Conservation (phyloP, 768 basidiomycete genomes). For the Lactarius tabidus region DNA sequence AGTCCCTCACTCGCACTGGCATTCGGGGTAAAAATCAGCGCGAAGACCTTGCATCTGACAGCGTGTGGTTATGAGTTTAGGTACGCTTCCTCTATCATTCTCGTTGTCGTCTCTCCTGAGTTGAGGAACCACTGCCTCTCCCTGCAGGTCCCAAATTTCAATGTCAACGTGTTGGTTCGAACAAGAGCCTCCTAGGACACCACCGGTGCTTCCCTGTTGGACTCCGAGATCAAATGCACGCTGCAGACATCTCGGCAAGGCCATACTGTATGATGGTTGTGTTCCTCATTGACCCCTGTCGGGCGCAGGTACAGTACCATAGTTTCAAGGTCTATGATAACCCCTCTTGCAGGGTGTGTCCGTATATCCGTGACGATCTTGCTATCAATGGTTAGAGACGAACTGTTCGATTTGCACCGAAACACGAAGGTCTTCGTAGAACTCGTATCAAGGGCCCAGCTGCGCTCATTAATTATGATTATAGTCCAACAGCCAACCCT, state of each 20-base stretch:
- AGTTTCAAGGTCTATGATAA: neutral
- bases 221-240: neutral
- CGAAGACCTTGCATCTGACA: neutral
- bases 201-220: constrained; percentile 7
- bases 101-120: constrained; percentile 1
- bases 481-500: neutral
- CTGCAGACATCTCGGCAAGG: neutral
- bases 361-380: neutral
- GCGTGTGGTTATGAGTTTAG: neutral
- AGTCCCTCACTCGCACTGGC: neutral
- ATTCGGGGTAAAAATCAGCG: neutral
- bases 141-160: neutral
- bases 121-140: neutral
- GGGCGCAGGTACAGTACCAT: constrained; percentile 3
- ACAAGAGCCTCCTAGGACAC: neutral
- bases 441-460: constrained; percentile 1
- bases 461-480: constrained; percentile 1
- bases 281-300: neutral
- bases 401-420: constrained; percentile 2
- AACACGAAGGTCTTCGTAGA: neutral
- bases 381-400: constrained; percentile 8
- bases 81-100: neutral
- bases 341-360: neutral
- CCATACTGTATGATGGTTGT: neutral
- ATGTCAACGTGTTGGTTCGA: neutral